Evolutionary conservation across 2,329 filamentous ascomycete species (phyloP).

Genomic region (Daldinia sp.): DNA sequence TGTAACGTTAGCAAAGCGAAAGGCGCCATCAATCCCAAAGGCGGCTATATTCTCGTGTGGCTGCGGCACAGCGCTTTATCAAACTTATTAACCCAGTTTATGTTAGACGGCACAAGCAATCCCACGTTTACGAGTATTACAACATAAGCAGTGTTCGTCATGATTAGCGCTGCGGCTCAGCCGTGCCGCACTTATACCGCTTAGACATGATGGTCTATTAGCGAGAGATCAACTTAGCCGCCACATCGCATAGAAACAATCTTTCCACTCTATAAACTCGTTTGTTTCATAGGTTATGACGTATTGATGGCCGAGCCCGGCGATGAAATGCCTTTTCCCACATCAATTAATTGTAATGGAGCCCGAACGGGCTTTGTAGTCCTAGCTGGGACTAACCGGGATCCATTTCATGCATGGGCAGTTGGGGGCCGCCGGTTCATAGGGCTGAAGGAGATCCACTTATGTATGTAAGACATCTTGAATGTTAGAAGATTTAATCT

Average conservation of each 20-base stretch:
- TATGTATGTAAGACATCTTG: slow-evolving; percentile 1
- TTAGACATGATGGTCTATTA: not conserved
- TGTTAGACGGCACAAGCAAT: not conserved
- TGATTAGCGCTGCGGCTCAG: slow-evolving; percentile 17
- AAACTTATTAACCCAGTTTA: slow-evolving; percentile 2
- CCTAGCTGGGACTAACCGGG: not conserved
- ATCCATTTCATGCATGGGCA: not conserved
- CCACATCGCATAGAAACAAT: not conserved
- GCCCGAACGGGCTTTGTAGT: not conserved
- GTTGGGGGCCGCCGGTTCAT: not conserved
- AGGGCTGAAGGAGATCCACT: slow-evolving; percentile 7
- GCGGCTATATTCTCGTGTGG: slow-evolving; percentile 20
- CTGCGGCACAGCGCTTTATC: slow-evolving; percentile 15
- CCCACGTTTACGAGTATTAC: slow-evolving; percentile 5
- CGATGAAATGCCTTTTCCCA: not conserved
- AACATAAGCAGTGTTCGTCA: slow-evolving; percentile 23
- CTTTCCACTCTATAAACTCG: slow-evolving; percentile 1
- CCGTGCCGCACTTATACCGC: slow-evolving; percentile 1
- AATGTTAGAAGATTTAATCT: not conserved
- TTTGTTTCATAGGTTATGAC: not conserved
- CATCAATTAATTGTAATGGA: not conserved
- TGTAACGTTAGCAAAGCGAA: slow-evolving; percentile 11
- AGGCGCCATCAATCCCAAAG: slow-evolving; percentile 2
- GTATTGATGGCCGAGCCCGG: not conserved
- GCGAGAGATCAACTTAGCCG: slow-evolving; percentile 6